These are phyloP conservation scores for Neurospora intermedia DNA, from an alignment of 495 filamentous ascomycete genomes.

Conservation along the genomic window DNA sequence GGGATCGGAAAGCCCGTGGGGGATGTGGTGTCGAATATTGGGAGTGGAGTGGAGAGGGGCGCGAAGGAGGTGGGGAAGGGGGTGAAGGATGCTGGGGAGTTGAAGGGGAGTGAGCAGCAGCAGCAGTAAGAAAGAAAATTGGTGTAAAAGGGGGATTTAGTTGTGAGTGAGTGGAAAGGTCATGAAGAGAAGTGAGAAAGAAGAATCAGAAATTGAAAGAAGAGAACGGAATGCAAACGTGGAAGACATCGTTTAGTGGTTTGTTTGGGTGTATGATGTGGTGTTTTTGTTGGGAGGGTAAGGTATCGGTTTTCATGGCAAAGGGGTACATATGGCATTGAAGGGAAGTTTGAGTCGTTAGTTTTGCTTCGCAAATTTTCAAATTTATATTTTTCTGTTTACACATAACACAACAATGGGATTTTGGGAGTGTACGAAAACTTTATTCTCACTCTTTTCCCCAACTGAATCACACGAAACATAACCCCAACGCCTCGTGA, in stretches of 20 bases:
- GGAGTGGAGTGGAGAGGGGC: constrained; percentile 45
- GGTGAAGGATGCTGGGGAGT: constrained; percentile 53
- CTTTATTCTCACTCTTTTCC: background rate
- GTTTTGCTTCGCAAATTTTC: no score
- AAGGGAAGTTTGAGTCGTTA: no score
- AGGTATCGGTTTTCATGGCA: no score
- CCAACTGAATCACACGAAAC: background rate
- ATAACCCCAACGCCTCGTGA: background rate
- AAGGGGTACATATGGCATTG: no score
- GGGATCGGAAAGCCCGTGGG: constrained; percentile 50
- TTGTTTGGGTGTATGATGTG: background rate
- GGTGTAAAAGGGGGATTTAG: no score
- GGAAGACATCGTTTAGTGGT: background rate
- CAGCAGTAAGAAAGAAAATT: background rate
- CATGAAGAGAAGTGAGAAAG: no score
- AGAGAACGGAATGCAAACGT: background rate
- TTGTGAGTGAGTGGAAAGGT: no score
- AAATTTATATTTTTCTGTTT: no score
- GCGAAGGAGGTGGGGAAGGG: constrained; percentile 42
- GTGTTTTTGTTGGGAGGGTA: background rate
- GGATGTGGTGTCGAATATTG: constrained; percentile 46
- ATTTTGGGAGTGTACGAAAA: background rate
- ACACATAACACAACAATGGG: background rate
- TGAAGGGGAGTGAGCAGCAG: constrained; percentile 25
- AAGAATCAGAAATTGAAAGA: background rate